phyloP scores from a whole-genome alignment of 805 yeast species.

The Wickerhamomyces canadensis region DNA sequence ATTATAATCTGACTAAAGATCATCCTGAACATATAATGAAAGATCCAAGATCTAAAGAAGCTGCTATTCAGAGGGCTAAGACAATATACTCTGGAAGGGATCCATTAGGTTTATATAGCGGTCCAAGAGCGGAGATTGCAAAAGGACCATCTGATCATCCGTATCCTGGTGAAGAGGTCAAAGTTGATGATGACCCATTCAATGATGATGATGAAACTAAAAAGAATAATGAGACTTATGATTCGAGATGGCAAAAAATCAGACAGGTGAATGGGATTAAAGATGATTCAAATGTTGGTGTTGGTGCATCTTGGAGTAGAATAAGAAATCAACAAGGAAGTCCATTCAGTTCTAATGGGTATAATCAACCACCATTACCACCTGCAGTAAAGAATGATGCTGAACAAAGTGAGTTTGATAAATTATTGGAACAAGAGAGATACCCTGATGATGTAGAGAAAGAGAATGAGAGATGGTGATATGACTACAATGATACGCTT shows the following conservation, averaged over 20 bases:
- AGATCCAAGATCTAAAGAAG: constrained; percentile 44
- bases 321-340: constrained; percentile 16
- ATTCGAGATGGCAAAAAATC: constrained; percentile 34
- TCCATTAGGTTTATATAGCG: constrained; percentile 33
- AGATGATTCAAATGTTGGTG: not conserved
- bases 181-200: constrained; percentile 21
- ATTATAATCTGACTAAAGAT: constrained; percentile 44
- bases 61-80: constrained; percentile 22
- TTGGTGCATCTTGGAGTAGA: constrained; percentile 26
- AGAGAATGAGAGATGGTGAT: constrained; percentile 16
- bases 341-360: constrained; percentile 13
- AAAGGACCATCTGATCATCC: constrained; percentile 6
- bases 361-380: constrained; percentile 1
- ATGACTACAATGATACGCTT: no score
- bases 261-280: constrained; percentile 24
- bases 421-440: constrained; percentile 22
- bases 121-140: constrained; percentile 22
- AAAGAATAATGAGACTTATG: constrained; percentile 1
- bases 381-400: not conserved
- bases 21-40: constrained; percentile 48
- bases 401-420: constrained; percentile 19
- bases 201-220: constrained; percentile 2
- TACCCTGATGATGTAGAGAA: constrained; percentile 7
- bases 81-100: constrained; percentile 31
- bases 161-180: constrained; percentile 5